Base-by-base conservation (phyloP, 2,329 filamentous ascomycete genomes). In the Trichoderma gracile region DNA sequence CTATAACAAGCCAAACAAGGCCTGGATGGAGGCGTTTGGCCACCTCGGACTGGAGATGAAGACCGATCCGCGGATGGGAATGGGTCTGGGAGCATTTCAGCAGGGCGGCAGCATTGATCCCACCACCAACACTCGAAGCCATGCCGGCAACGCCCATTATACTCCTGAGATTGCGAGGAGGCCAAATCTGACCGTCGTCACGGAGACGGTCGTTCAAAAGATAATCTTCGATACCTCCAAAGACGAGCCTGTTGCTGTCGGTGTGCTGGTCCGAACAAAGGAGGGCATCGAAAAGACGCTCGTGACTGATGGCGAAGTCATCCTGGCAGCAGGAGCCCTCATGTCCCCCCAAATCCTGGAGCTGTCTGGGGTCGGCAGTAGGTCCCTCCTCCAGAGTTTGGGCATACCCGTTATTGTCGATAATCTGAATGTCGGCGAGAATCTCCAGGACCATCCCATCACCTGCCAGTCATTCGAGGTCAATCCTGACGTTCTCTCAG, bases 381-480 rank as follows among this genome's bases (percentile, higher is more conserved):
- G 69, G 1, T 63, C 65, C 0, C 69, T 79, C 8, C 69, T 79
- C 30, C 60, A 69, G 19, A 67, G 71, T 8, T 73, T 76, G 6
- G 70, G 71, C 15, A 75, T 80, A 43, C 62, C 69, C 3, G 59
- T 71, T 6, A 64, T 78, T n/a, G 67, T 78, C 10, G 72, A 78
- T 52, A 70, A 79, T 30, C 73, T 76, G 6, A 77, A 49, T 7
- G 66, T 80, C 9, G 79, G 79, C 54, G 75, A 76, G 67, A 80
- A 80, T 67, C 72, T 78, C 42, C 76, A 78, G 67, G 79, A 81
- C 64, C 79, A 80, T 67, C 52, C 66, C 6, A 56, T 66, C 45
- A 45, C 64, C 10, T 54, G 55, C 45, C 61, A 53, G 33, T 61
- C 45, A 30, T 67, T 65, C 70, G 77, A 81, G 45, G 76, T 81